A percentile compares a stretch with the other conserved stretches of the same genome.
Conservation (phyloP, 176 grass and related monocot species). For the Phoenix roebelenii region DNA sequence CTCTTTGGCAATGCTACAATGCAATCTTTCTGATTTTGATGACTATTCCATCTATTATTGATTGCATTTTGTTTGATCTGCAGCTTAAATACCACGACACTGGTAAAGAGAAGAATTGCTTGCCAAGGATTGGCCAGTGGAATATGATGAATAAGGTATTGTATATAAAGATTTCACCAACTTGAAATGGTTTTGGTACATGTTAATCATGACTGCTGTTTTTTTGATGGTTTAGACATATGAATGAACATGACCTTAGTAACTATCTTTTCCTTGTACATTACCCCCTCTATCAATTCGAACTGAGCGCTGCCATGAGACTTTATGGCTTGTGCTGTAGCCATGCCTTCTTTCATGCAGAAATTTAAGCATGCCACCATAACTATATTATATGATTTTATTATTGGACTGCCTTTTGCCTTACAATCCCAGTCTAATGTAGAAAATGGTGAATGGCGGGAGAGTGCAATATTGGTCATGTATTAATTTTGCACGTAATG, state of each 20-base stretch:
- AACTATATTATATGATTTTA: not conserved
- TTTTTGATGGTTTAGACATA: too few relatives aligned
- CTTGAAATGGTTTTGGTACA: too few relatives aligned
- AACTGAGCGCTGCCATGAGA: too few relatives aligned
- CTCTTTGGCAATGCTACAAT: too few relatives aligned
- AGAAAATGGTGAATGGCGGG: conserved; percentile 95
- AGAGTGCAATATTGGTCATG: conserved; percentile 71
- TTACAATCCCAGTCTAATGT: conserved; percentile 7
- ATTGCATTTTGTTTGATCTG: not conserved
- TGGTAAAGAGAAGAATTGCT: conserved; percentile 85
- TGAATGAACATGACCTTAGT: too few relatives aligned
- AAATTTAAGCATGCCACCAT: not conserved
- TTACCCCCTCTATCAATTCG: too few relatives aligned
- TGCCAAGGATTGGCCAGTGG: conserved; percentile 90
- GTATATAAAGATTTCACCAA: too few relatives aligned
- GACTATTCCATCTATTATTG: too few relatives aligned
- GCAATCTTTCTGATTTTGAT: too few relatives aligned
- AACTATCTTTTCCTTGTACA: too few relatives aligned
- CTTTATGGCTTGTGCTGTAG: not conserved
- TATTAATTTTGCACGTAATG: conserved; percentile 67
- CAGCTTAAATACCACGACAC: conserved; percentile 92
- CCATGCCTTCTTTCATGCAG: not conserved
- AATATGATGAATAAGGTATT: conserved; percentile 99
- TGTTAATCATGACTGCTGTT: too few relatives aligned
- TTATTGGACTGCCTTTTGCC: not conserved